Base-by-base conservation (phyloP, 441 rosid genomes). In the Breynia disticha region DNA sequence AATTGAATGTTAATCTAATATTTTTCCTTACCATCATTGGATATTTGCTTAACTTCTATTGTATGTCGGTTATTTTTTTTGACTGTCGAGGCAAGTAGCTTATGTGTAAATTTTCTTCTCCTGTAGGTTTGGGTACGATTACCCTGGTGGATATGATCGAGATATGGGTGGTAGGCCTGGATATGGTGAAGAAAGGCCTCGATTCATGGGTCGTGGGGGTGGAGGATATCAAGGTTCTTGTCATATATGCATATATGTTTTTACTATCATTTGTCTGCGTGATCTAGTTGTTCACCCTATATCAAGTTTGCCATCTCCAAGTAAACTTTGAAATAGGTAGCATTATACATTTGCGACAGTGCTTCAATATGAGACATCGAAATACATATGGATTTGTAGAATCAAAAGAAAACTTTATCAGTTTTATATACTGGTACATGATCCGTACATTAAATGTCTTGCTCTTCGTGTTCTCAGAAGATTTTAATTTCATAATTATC, bases 81-180 rank as follows among this genome's bases (percentile, higher is more conserved):
- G 35, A n/a, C 35, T 9, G 5, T 28, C 35, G 8, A 4, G 35
- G 35, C 35, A 28, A 0, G 35, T 28, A 28, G 35, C n/a, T n/a
- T n/a, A n/a, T n/a, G 2, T 65, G 44, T n/a, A 50, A 19, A 10
- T 52, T 60, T 65, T 51, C n/a, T 9, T 28, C 12, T 62, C 53
- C 9, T 61, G 22, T 57, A 91, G 95, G 84, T 80, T 80, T 74
- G 90, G 95, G 19, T 73, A 80, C 65, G 96, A 87, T 61, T 66
- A 80, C 61, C 79, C 70, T 58, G 83, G 87, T 72, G 95, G 85
- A 64, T 82, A 82, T 64, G 97, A 83, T 16, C 94, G 90, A 62
- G 95, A 86, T 50, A 74, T 82, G 79, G 91, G 86, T 13, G 95
- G 93, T 16, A 84, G 96, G 68, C 78, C 77, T 47, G 82, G 72